Conservation (phyloP, 1,284 basidiomycete genomes). For the Leccinum variabile region DNA sequence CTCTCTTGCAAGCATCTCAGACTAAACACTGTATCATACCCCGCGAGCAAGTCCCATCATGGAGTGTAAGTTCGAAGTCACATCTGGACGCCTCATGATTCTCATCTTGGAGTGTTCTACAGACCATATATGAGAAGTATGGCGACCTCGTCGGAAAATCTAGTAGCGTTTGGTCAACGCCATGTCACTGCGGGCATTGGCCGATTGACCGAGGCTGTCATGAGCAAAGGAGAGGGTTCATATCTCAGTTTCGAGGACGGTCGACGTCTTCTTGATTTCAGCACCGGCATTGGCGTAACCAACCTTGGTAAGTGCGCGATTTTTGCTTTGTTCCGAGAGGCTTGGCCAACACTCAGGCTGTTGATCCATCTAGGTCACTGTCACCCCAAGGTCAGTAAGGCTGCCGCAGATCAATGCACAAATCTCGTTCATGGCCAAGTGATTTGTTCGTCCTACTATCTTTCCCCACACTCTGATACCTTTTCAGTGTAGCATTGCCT, state of each 20-base stretch:
- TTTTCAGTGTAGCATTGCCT: slow-evolving; percentile 73
- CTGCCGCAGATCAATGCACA: slow-evolving; percentile 84
- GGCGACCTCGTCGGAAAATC: slow-evolving; percentile 27
- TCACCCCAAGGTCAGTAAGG: slow-evolving; percentile 83
- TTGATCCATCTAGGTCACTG: slow-evolving; percentile 65
- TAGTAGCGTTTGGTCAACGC: slow-evolving; percentile 50
- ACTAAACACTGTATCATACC: background rate
- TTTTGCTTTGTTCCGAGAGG: background rate
- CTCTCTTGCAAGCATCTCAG: slow-evolving; percentile 6
- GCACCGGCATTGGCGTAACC: slow-evolving; percentile 83
- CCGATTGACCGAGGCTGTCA: slow-evolving; percentile 69
- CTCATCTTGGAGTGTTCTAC: background rate
- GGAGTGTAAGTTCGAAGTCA: slow-evolving; percentile 17
- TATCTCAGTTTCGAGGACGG: slow-evolving; percentile 75
- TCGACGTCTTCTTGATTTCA: slow-evolving; percentile 77
- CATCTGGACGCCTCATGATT: background rate
- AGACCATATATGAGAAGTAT: slow-evolving; percentile 15
- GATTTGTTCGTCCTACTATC: slow-evolving; percentile 4
- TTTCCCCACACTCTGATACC: slow-evolving; percentile 4
- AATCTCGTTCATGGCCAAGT: slow-evolving; percentile 80
- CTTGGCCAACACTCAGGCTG: slow-evolving; percentile 4
- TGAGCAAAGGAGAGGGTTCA: slow-evolving; percentile 77
- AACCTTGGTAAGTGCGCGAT: slow-evolving; percentile 56
- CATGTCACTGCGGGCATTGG: slow-evolving; percentile 74
- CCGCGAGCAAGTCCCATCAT: slow-evolving; percentile 1